Conservation (phyloP, 768 basidiomycete genomes). For the Zangia roseola region DNA sequence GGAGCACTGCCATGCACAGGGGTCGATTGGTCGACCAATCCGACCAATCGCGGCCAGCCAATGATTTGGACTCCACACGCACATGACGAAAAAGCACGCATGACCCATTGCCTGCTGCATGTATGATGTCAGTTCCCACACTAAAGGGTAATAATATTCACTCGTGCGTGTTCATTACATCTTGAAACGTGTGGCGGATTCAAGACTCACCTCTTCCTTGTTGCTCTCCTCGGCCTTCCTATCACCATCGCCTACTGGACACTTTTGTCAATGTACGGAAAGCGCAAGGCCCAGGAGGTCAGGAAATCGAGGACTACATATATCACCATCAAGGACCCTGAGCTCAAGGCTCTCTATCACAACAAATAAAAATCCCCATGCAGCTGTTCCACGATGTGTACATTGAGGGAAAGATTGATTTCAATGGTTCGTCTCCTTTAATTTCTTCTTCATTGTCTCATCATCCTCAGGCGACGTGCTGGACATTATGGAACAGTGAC, state of each 20-base stretch:
- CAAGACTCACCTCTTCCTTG: constrained; percentile 81
- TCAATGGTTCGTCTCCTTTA: constrained; percentile 67
- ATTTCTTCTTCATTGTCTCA: neutral
- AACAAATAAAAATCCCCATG: constrained; percentile 92
- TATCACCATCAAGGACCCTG: constrained; percentile 84
- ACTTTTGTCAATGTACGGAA: constrained; percentile 77
- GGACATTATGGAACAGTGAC: constrained; percentile 89
- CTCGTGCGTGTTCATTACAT: no score
- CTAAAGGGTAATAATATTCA: no score
- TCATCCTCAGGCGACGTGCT: constrained; percentile 75
- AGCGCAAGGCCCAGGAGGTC: constrained; percentile 83
- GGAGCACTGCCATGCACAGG: no score
- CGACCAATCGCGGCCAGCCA: no score
- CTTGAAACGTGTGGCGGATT: constrained; percentile 79
- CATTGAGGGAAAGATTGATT: constrained; percentile 94
- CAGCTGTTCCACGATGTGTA: constrained; percentile 97
- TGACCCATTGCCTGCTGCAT: no score
- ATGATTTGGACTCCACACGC: no score
- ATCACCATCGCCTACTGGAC: constrained; percentile 88
- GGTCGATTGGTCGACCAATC: no score
- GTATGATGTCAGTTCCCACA: no score
- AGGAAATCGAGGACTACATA: constrained; percentile 91
- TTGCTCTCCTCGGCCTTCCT: constrained; percentile 72
- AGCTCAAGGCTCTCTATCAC: constrained; percentile 75
- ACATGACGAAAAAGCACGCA: no score